These are phyloP conservation scores for Daucus carota DNA, from an alignment of 129 eudicot genomes.

Conservation along the genomic window DH1_v3.0 NC_030387.2:13320001-13320500, in stretches of 20 bases:
- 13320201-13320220: slow-evolving; percentile 55
- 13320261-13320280: slow-evolving; percentile 43
- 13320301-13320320: slow-evolving; percentile 35
- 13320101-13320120: slow-evolving; percentile 22
- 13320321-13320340: slow-evolving; percentile 48
- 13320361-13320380: slow-evolving; percentile 24
- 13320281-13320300: slow-evolving; percentile 55
- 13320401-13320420: slow-evolving; percentile 21
- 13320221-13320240: slow-evolving; percentile 34
- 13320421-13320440: slow-evolving; percentile 17
- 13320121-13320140: slow-evolving; percentile 17
- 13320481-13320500: slow-evolving; percentile 28
- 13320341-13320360: slow-evolving; percentile 45
- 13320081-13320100: slow-evolving; percentile 28
- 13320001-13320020: background rate
- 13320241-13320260: slow-evolving; percentile 37
- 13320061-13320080: slow-evolving; percentile 12
- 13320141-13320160: background rate
- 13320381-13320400: slow-evolving; percentile 11
- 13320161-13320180: slow-evolving; percentile 26
- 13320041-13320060: slow-evolving; percentile 15
- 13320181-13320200: slow-evolving; percentile 44
- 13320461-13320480: slow-evolving; percentile 51
- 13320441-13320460: slow-evolving; percentile 8
- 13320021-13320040: background rate